Conservation (phyloP, 1,139 yeast genomes). For the Nakaseomyces delphensis region DNA sequence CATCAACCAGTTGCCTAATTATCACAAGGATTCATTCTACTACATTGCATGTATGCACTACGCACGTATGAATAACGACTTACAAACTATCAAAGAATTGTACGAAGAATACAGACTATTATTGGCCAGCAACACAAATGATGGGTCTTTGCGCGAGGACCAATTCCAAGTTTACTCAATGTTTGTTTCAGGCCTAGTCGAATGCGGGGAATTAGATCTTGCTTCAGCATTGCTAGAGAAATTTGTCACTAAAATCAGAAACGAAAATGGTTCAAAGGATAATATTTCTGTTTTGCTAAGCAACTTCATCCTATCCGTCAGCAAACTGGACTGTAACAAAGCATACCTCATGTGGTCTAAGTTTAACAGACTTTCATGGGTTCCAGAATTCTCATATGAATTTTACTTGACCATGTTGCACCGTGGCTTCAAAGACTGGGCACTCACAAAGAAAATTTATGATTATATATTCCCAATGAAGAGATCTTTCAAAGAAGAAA, state of each 20-base stretch:
- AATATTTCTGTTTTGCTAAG: slow-evolving; percentile 30
- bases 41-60: slow-evolving; percentile 31
- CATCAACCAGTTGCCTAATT: slow-evolving; percentile 18
- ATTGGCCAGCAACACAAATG: slow-evolving; percentile 9
- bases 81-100: slow-evolving; percentile 25
- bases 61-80: slow-evolving; percentile 31
- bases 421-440: slow-evolving; percentile 29
- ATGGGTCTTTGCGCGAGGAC: slow-evolving; percentile 19
- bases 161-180: slow-evolving; percentile 45
- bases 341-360: slow-evolving; percentile 32
- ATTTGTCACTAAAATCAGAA: slow-evolving; percentile 31
- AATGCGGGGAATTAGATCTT: slow-evolving; percentile 39
- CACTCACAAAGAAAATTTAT: slow-evolving; percentile 29
- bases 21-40: slow-evolving; percentile 30
- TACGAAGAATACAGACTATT: slow-evolving; percentile 32
- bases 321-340: slow-evolving; percentile 29
- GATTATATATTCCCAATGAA: slow-evolving; percentile 33
- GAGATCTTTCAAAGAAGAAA: slow-evolving; percentile 10
- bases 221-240: slow-evolving; percentile 51
- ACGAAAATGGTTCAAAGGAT: slow-evolving; percentile 26
- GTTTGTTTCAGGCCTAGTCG: slow-evolving; percentile 44
- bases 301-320: slow-evolving; percentile 31
- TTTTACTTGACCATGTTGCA: slow-evolving; percentile 32
- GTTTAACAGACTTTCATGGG: slow-evolving; percentile 33
- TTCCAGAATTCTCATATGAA: slow-evolving; percentile 35